phyloP scores from a whole-genome alignment of 768 basidiomycete species.

The Termitomyces eurrhizus region DNA sequence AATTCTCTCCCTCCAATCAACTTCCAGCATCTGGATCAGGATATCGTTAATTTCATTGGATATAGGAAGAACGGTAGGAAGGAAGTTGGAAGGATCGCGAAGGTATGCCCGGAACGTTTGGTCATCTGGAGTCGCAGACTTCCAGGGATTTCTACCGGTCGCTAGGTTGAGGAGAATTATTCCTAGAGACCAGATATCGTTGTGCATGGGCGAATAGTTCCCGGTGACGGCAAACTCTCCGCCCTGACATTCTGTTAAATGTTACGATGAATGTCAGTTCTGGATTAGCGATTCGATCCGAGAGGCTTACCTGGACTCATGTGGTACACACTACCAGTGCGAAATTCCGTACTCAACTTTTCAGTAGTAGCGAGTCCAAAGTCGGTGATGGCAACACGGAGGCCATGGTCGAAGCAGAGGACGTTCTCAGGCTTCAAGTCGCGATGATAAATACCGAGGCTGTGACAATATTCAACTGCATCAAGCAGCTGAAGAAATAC shows the following conservation, averaged over 20 bases:
- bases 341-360: slow-evolving; percentile 80
- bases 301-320: slow-evolving; percentile 81
- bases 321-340: slow-evolving; percentile 93
- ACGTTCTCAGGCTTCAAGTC: slow-evolving; percentile 98
- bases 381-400: slow-evolving; percentile 84
- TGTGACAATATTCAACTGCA: slow-evolving; percentile 91
- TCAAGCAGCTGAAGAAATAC: slow-evolving; percentile 95
- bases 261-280: slow-evolving; percentile 6
- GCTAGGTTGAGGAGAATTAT: slow-evolving; percentile 95
- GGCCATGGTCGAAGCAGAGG: slow-evolving; percentile 78
- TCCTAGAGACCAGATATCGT: slow-evolving; percentile 96
- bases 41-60: slow-evolving; percentile 71
- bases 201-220: slow-evolving; percentile 81
- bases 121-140: slow-evolving; percentile 80
- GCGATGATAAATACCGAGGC: slow-evolving; percentile 89
- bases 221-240: slow-evolving; percentile 60
- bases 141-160: slow-evolving; percentile 96
- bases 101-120: slow-evolving; percentile 90
- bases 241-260: slow-evolving; percentile 78
- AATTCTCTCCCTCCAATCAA: slow-evolving; percentile 62
- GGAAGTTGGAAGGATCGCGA: slow-evolving; percentile 70
- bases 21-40: slow-evolving; percentile 67
- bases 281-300: background rate
- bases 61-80: slow-evolving; percentile 81
- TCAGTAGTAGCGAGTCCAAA: slow-evolving; percentile 95